Evolutionary conservation across 2,329 filamentous ascomycete species (phyloP), one percentile per base, ranked within the genome.

Genomic region (Ophiostoma piceae): DNA sequence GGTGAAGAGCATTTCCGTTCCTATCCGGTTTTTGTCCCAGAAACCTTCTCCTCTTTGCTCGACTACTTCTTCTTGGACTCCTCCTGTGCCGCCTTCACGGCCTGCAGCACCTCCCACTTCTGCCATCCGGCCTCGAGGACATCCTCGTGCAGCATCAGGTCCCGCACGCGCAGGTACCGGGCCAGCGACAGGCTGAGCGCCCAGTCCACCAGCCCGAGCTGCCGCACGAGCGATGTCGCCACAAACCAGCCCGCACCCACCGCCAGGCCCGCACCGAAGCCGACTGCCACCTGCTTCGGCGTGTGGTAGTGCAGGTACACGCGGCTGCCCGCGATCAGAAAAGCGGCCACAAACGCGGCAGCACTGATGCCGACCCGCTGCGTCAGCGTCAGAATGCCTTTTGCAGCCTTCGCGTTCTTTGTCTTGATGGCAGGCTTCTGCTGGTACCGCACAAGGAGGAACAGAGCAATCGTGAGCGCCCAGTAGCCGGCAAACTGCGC

Each of bases 221-320:
- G 82, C 73, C 95, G 85, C 73, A 91, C 78, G 67, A 86, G 78
- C n/a, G 83, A 83, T 2, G 92, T 96, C 67, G 88, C 82, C 1
- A 81, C 77, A 76, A 96, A 99, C 95, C 95, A 99, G 1, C 81
- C 84, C 2, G 91, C 75, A 0, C 91, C 94, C 75, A 89, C 92
- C 1, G 86, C 76, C 0, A 85, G 81, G 0, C 95, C 95, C 0
- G 91, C 92, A 11, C 79, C 81, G 74, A 84, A 87, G 1, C 95
- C 95, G 0, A 90, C 91, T n/a, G 92, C 76, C 11, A 99, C 95
- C 81, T 99, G 95, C 76, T 85, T 89, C 51, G 87, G 84, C 0
- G 94, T 97, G 80, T 99, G 95, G 77, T 99, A 99, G 78, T 89
- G 92, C 72, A 99, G 82, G 77, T 99, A 99, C 64, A 96, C 86